Conservation (phyloP, 345 rosid species). For the Rhizophora mangle region DNA sequence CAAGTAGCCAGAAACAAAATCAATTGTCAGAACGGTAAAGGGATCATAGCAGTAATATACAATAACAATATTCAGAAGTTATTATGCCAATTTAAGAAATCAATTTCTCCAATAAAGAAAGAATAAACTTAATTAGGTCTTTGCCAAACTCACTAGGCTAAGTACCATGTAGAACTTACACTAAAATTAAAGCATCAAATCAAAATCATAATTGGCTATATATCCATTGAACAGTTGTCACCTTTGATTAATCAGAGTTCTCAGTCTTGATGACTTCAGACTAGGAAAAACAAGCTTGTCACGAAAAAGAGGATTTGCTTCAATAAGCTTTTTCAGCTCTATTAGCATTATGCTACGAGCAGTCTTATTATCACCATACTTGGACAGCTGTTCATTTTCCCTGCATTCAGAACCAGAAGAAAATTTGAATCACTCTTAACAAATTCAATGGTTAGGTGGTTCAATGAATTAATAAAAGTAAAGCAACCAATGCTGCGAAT, state of each 20-base stretch:
- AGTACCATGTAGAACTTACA: background rate
- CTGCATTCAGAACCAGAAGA: slow-evolving; percentile 27
- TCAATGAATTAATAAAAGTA: slow-evolving; percentile 9
- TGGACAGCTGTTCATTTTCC: slow-evolving; percentile 72
- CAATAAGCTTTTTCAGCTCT: slow-evolving; percentile 66
- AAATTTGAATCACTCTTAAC: background rate
- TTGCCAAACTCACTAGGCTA: slow-evolving; percentile 4
- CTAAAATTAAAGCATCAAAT: background rate
- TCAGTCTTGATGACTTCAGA: slow-evolving; percentile 61
- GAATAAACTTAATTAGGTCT: background rate
- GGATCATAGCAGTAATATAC: background rate
- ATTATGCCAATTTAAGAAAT: background rate
- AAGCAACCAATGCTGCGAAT: background rate
- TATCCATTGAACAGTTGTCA: slow-evolving; percentile 16
- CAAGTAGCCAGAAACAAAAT: slow-evolving; percentile 10
- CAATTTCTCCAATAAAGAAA: background rate
- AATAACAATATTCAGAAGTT: background rate
- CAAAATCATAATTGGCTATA: background rate
- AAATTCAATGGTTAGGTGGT: background rate
- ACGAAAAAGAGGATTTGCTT: slow-evolving; percentile 73
- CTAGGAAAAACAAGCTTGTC: slow-evolving; percentile 68
- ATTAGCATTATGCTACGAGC: slow-evolving; percentile 67
- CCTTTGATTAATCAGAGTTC: slow-evolving; percentile 80
- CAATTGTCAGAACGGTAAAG: background rate
- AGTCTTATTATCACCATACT: slow-evolving; percentile 66